Percentiles rank a stretch among this genome's conserved stretches.
Conservation (phyloP, 306 rosid species). For the Rosa persica region DNA sequence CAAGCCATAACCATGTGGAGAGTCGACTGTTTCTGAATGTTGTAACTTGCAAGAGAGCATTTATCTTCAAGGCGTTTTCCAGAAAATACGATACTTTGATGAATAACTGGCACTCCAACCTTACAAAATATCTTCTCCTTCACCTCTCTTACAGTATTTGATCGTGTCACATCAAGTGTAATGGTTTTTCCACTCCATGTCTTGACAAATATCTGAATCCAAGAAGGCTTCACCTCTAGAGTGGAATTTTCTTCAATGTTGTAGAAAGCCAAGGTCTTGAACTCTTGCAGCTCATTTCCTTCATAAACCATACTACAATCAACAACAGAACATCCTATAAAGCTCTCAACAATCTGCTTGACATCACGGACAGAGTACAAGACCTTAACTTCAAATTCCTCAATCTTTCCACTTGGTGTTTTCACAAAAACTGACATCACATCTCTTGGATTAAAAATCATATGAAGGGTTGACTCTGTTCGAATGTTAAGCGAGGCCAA, state of each 20-base stretch:
- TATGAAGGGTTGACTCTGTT: conserved; percentile 17
- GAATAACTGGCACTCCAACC: conserved; percentile 2
- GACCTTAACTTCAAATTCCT: conserved; percentile 13
- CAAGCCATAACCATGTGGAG: conserved; percentile 24
- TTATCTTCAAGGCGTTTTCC: conserved; percentile 19
- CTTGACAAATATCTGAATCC: conserved; percentile 28
- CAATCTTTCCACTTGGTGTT: not conserved
- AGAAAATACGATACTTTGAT: conserved; percentile 13
- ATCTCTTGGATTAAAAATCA: conserved; percentile 16
- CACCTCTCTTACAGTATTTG: conserved; percentile 3
- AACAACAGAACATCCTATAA: conserved; percentile 10
- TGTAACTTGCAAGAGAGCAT: conserved; percentile 7
- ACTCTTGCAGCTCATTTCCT: conserved; percentile 19
- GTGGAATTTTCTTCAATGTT: conserved; percentile 18
- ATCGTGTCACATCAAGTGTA: conserved; percentile 11
- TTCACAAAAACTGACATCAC: conserved; percentile 10
- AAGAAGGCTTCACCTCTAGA: conserved; percentile 5
- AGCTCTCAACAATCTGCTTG: conserved; percentile 20
- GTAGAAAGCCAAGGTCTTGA: conserved; percentile 16
- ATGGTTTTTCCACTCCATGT: conserved; percentile 23
- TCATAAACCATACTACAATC: conserved; percentile 10
- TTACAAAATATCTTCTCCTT: conserved; percentile 13
- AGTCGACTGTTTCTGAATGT: conserved; percentile 34
- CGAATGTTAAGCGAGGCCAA: conserved; percentile 7
- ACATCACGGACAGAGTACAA: conserved; percentile 18